phyloP scores from a whole-genome alignment of 1,139 yeast genomes.

The Hyphopichia pseudoburtonii region DNA sequence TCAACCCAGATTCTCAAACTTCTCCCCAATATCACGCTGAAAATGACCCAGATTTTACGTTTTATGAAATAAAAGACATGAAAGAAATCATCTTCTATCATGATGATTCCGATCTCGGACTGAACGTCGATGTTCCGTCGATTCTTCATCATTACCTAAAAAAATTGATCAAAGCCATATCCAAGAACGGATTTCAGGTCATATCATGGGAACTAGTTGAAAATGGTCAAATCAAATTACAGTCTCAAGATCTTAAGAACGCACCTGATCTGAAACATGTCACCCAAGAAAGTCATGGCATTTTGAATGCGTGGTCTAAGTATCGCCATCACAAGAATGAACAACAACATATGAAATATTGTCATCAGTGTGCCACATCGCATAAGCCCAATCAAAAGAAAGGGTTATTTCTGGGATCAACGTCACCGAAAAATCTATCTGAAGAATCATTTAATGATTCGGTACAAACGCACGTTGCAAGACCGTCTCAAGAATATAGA shows the following conservation, averaged over 20 bases:
- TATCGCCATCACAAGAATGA: slow-evolving; percentile 10
- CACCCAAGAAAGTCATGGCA: slow-evolving; percentile 12
- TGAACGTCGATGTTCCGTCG: background rate
- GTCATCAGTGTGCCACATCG: slow-evolving; percentile 28
- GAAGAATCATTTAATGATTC: slow-evolving; percentile 9
- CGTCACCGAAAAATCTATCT: background rate
- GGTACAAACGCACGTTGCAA: slow-evolving; percentile 30
- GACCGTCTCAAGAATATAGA: slow-evolving; percentile 28
- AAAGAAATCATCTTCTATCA: slow-evolving; percentile 24
- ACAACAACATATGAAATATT: slow-evolving; percentile 29
- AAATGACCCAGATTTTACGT: slow-evolving; percentile 10
- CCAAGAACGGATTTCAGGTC: slow-evolving; percentile 31
- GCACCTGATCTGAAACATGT: slow-evolving; percentile 2
- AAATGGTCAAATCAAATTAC: slow-evolving; percentile 16
- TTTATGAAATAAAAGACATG: slow-evolving; percentile 16
- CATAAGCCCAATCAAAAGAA: slow-evolving; percentile 8
- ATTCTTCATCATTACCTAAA: slow-evolving; percentile 18
- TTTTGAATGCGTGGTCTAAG: slow-evolving; percentile 14
- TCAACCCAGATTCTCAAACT: background rate
- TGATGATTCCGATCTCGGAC: slow-evolving; percentile 4
- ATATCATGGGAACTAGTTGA: slow-evolving; percentile 32
- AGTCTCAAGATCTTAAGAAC: slow-evolving; percentile 9
- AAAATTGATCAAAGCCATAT: slow-evolving; percentile 22
- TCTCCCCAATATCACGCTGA: slow-evolving; percentile 20
- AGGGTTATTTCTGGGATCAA: background rate